phyloP scores from a whole-genome alignment of 768 basidiomycete species.

The Amanita rubescens region DNA sequence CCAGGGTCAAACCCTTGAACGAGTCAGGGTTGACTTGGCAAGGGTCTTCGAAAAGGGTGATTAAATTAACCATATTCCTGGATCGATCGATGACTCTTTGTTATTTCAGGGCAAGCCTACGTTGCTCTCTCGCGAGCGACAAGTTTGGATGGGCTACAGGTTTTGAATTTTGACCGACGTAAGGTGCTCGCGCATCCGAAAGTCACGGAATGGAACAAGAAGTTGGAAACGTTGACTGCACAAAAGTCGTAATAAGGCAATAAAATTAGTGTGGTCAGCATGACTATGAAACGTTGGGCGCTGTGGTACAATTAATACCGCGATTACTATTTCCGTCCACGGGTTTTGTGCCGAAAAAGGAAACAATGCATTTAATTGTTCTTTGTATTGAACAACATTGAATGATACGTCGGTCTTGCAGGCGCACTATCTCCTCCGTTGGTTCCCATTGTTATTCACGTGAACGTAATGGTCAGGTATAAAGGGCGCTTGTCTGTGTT shows the following conservation, averaged over 20 bases:
- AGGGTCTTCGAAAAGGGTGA: slow-evolving; percentile 89
- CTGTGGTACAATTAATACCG: neutral
- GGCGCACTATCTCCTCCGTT: neutral
- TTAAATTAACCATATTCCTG: neutral
- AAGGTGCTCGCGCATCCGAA: slow-evolving; percentile 75
- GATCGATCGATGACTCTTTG: neutral
- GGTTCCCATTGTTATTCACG: neutral
- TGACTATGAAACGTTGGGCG: neutral
- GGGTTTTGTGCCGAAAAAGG: neutral
- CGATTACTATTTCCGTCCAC: too few relatives aligned
- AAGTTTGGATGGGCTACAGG: slow-evolving; percentile 76
- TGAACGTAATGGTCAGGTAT: neutral
- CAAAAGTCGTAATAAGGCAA: neutral
- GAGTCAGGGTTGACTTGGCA: slow-evolving; percentile 90
- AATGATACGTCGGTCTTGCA: neutral
- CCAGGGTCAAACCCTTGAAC: slow-evolving; percentile 93
- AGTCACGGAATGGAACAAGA: slow-evolving; percentile 66
- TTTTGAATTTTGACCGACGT: slow-evolving; percentile 64
- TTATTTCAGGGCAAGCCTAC: slow-evolving; percentile 70
- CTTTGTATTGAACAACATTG: neutral
- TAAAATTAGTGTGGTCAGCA: neutral
- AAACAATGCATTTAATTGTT: neutral
- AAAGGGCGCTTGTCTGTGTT: neutral
- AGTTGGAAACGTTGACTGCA: slow-evolving; percentile 26
- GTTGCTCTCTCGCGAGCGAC: slow-evolving; percentile 89